Conservation (phyloP, 352 stramenopile genomes). For the Vaucheria bursata region DNA sequence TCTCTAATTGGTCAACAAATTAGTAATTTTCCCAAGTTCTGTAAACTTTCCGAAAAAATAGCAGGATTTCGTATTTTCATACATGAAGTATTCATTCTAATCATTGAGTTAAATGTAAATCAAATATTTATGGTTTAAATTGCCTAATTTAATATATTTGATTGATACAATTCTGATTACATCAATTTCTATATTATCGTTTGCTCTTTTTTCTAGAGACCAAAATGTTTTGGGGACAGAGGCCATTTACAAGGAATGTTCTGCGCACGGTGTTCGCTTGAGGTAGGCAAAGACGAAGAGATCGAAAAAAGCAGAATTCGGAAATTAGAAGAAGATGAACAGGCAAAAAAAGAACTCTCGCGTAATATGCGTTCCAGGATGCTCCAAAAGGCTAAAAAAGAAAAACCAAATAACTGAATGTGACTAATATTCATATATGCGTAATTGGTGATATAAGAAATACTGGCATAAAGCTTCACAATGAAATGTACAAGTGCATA, state of each 20-base stretch:
- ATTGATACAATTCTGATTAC: constrained; percentile 11
- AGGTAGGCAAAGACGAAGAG: constrained; percentile 8
- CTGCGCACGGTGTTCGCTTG: constrained; percentile 36
- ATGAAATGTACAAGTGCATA: too few relatives aligned
- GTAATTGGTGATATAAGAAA: too few relatives aligned
- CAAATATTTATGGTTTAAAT: neutral
- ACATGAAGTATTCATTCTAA: neutral
- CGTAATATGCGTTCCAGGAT: too few relatives aligned
- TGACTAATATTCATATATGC: too few relatives aligned
- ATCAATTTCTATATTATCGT: neutral
- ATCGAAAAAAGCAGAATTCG: too few relatives aligned
- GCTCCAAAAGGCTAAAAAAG: too few relatives aligned
- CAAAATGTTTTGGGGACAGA: neutral
- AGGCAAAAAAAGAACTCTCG: too few relatives aligned
- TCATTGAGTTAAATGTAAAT: neutral
- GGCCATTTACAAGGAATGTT: neutral
- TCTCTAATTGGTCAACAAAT: too few relatives aligned
- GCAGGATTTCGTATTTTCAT: neutral
- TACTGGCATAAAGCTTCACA: too few relatives aligned
- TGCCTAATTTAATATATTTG: neutral
- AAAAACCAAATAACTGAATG: too few relatives aligned
- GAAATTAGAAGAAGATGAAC: too few relatives aligned
- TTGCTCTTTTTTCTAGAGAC: constrained; percentile 24
- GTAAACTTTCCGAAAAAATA: neutral
- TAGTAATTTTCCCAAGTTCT: neutral